Conservation (phyloP, 148 eudicot genomes). For the Arctostaphylos glauca region DNA sequence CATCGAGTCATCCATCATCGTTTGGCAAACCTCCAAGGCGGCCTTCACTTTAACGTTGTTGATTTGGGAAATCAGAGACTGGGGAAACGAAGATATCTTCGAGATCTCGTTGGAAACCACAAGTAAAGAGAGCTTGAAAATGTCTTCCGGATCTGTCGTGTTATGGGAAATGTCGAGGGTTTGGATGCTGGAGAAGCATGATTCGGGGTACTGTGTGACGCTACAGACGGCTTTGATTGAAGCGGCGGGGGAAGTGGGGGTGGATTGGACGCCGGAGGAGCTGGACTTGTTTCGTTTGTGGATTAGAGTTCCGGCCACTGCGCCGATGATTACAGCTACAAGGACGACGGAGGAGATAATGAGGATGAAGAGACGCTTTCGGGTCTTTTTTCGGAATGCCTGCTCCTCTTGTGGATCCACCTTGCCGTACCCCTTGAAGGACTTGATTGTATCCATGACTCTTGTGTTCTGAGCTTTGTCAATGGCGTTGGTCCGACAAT, state of each 20-base stretch:
- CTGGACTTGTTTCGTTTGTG: slow-evolving; percentile 18
- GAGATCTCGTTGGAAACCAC: slow-evolving; percentile 31
- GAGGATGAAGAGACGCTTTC: slow-evolving; percentile 45
- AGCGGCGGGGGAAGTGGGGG: slow-evolving; percentile 26
- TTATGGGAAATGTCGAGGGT: slow-evolving; percentile 23
- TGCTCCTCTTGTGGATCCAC: slow-evolving; percentile 55
- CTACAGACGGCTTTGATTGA: slow-evolving; percentile 51
- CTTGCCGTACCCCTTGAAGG: slow-evolving; percentile 77
- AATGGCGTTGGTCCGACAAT: neutral
- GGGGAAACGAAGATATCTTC: slow-evolving; percentile 26
- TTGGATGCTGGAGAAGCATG: slow-evolving; percentile 40
- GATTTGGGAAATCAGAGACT: slow-evolving; percentile 1
- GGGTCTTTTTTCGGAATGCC: slow-evolving; percentile 42
- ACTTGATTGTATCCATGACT: slow-evolving; percentile 61
- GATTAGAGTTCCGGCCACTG: slow-evolving; percentile 33
- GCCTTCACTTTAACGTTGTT: neutral
- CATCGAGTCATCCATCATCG: slow-evolving; percentile 42
- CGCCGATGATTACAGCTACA: slow-evolving; percentile 37
- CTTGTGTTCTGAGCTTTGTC: neutral
- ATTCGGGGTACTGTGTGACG: slow-evolving; percentile 47
- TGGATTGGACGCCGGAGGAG: neutral
- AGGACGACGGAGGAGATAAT: slow-evolving; percentile 37
- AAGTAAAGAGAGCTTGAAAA: slow-evolving; percentile 46
- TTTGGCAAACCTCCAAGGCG: slow-evolving; percentile 42
- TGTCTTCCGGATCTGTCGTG: slow-evolving; percentile 40